Base-by-base conservation (phyloP, 371 early-diverging fungal species). In the Mortierella sp. region DNA sequence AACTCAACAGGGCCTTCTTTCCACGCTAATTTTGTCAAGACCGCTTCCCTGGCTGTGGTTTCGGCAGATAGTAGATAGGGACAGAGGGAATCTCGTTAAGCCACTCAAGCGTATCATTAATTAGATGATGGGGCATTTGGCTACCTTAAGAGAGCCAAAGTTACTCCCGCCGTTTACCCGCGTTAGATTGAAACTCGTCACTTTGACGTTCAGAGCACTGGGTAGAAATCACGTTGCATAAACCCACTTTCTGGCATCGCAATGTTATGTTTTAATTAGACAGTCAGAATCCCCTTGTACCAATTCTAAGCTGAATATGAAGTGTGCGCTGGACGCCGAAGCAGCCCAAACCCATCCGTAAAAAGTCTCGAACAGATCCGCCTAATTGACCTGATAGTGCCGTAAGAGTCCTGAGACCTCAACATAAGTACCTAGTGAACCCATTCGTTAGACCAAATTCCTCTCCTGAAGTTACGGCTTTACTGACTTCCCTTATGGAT, bases 181-280 rank as follows among this genome's bases (percentile, higher is more conserved):
- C 86, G 87, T 87, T 86, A 86, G 82, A 79, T 83, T 84, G 84
- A 85, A 84, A 83, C 80, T 84, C 85, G 84, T 86, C 85, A 86
- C 86, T 79, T 83, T 89, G 86, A 86, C 90, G 84, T 84, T 84
- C 83, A 85, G 84, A 84, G 86, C 85, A 87, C 87, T 85, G 87
- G 84, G 87, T 86, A 87, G 84, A 86, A 88, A 86, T 87, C 86
- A 87, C 86, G 84, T 86, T 86, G 87, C 81, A 84, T 85, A 86
- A 83, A 84, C 81, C 83, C 85, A 81, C 72, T 80, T 80, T 81
- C 78, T 85, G 86, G 81, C 81, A 83, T 84, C 86, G 82, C 84
- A 87, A 88, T 84, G 86, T 87, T 87, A 87, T 88, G 87, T 90
- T 87, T 88, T 88, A 83, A 88, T 85, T 87, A 87, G 86, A 87